Evolutionary conservation across 805 yeast species (phyloP).

Genomic region (Wickerhamiella cacticola): DNA sequence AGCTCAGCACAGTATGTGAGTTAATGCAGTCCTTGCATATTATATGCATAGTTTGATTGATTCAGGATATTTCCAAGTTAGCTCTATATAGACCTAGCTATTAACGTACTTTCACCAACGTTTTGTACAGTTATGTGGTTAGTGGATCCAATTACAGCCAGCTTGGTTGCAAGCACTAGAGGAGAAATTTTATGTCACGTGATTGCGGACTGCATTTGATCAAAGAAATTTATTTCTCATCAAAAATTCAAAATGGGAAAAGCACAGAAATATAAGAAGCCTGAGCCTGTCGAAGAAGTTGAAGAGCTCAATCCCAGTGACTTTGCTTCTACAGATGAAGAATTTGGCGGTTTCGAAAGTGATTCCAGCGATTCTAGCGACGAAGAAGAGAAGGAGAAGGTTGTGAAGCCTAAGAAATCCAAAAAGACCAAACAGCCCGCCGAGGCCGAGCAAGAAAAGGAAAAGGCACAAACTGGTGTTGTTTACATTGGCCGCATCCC

Average conservation of each 20-base stretch:
- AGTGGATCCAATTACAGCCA: too few relatives aligned
- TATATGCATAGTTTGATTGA: not conserved
- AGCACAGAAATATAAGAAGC: conserved; percentile 30
- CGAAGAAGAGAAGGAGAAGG: conserved; percentile 5
- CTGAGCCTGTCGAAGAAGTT: conserved; percentile 21
- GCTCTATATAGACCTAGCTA: too few relatives aligned
- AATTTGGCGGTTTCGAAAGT: conserved; percentile 18
- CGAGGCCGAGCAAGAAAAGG: not conserved
- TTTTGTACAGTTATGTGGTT: too few relatives aligned
- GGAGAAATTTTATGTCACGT: not conserved
- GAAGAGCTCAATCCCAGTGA: conserved; percentile 15
- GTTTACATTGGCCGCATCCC: conserved; percentile 88
- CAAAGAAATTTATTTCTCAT: not conserved
- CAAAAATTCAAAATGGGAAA: conserved; percentile 9
- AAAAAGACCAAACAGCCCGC: not conserved
- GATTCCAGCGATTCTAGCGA: conserved; percentile 2
- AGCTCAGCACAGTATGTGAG: not conserved
- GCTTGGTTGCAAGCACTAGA: not conserved
- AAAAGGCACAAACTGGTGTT: conserved; percentile 38
- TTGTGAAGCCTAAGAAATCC: conserved; percentile 11
- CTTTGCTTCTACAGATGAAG: conserved; percentile 22
- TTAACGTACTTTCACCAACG: too few relatives aligned
- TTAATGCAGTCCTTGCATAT: not conserved
- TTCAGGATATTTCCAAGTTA: not conserved
- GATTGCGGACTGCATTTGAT: not conserved